Conservation (phyloP, 805 yeast species). For the Scheffersomyces amazonensis region DNA sequence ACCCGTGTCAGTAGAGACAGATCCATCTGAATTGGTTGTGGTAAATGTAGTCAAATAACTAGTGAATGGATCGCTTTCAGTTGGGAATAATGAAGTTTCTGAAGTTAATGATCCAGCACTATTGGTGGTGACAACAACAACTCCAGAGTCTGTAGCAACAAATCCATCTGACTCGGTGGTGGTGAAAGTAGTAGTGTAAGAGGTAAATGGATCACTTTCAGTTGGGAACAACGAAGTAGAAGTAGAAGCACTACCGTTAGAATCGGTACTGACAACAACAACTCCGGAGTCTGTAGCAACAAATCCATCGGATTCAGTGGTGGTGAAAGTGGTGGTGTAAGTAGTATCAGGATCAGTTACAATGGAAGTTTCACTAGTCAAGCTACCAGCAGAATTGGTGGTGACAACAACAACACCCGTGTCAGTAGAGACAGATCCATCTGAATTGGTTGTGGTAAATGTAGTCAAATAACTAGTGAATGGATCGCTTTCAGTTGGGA, state of each 20-base stretch:
- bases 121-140: neutral
- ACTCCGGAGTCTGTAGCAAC: neutral
- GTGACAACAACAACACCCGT: neutral
- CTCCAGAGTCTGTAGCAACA: neutral
- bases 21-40: slow-evolving; percentile 1
- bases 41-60: slow-evolving; percentile 1
- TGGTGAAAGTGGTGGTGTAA: neutral
- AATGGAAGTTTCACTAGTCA: neutral
- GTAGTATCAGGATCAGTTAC: neutral
- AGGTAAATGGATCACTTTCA: neutral
- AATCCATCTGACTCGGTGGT: neutral
- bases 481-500: neutral
- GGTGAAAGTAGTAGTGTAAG: neutral
- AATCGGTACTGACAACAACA: neutral
- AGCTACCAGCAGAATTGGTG: neutral
- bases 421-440: neutral
- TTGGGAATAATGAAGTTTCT: neutral
- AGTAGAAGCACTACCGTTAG: neutral
- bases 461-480: neutral
- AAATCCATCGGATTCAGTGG: neutral
- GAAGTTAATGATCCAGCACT: too few species aligned
- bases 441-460: neutral
- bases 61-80: neutral
- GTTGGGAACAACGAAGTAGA: neutral
- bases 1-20: slow-evolving; percentile 8